phyloP scores from a whole-genome alignment of 495 filamentous ascomycete genomes.

The Tetracladium setigerum region DNA sequence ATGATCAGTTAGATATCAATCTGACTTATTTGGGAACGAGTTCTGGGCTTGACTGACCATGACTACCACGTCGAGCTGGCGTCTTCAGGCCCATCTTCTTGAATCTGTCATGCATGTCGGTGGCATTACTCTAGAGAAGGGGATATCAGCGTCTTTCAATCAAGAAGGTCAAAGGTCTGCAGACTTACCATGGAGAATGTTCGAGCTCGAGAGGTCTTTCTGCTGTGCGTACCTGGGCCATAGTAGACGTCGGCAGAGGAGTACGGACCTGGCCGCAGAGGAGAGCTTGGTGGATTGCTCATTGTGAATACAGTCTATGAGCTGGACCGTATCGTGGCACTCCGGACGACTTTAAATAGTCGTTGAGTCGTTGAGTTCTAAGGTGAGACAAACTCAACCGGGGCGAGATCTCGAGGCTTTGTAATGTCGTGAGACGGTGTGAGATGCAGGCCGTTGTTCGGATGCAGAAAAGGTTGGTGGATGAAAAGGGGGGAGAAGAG shows the following conservation, averaged over 20 bases:
- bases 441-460: no score
- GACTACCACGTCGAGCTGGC: conserved; percentile 19
- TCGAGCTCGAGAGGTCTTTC: conserved; percentile 28
- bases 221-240: conserved; percentile 26
- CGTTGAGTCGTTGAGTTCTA: no score
- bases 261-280: conserved; percentile 18
- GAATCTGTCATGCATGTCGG: neutral
- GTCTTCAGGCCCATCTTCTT: conserved; percentile 3
- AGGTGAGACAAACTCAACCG: no score
- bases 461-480: no score
- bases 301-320: neutral
- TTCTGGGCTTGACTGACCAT: conserved; percentile 13
- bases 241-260: conserved; percentile 39
- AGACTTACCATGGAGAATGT: conserved; percentile 38
- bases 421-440: no score
- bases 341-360: no score
- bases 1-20: neutral
- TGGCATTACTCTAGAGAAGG: neutral
- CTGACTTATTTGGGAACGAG: neutral
- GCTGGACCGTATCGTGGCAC: no score
- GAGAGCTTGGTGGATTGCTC: neutral
- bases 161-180: neutral
- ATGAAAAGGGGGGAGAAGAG: no score
- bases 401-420: no score
- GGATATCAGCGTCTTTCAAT: conserved; percentile 16